Base-by-base conservation (phyloP, 179 eudicot genomes). In the Silene coronaria region DNA sequence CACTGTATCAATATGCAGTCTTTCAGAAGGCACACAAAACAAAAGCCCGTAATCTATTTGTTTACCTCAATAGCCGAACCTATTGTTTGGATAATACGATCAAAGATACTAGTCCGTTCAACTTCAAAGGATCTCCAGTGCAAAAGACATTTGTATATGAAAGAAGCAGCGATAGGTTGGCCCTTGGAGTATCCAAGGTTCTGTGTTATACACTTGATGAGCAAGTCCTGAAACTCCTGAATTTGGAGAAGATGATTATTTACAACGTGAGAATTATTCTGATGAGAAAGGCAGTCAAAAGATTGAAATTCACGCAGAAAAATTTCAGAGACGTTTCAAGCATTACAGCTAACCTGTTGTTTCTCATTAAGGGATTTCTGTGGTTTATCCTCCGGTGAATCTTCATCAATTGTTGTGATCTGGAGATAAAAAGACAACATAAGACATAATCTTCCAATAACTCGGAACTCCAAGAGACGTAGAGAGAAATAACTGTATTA, bases 51-150 rank as follows among this genome's bases (percentile, higher is more conserved):
- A 64, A 51, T 4, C 23, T 23, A 13, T 69, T 12, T 48, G 11
- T 26, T 36, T 78, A 93, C 97, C 93, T 93, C 99, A 62, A 95
- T 86, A 62, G 97, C 86, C 46, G 93, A 92, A 64, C 95, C 88
- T 66, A 95, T 86, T 3, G 95, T 82, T 77, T 95, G 99, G 79
- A 95, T 91, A 69, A 92, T 87, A 57, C 91, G 91, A 82, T 95
- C 99, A 75, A 95, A 95, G 38, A 95, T 89, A 76, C 76, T 88
- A 62, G 99, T 95, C 77, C 90, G 86, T 80, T 95, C 99, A 71
- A 95, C 99, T 84, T 95, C 99, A 81, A 95, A 92, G 70, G 97
- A 92, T 82, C 97, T 87, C 99, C 99, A 95, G 79, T 95, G 99
- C 64, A 92, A 93, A 80, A 95, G 97, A 80, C 93, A 88, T 82